These are phyloP conservation scores for Lignosus rhinocerotis DNA, from an alignment of 1,284 basidiomycete genomes.

Conservation along the genomic window DNA sequence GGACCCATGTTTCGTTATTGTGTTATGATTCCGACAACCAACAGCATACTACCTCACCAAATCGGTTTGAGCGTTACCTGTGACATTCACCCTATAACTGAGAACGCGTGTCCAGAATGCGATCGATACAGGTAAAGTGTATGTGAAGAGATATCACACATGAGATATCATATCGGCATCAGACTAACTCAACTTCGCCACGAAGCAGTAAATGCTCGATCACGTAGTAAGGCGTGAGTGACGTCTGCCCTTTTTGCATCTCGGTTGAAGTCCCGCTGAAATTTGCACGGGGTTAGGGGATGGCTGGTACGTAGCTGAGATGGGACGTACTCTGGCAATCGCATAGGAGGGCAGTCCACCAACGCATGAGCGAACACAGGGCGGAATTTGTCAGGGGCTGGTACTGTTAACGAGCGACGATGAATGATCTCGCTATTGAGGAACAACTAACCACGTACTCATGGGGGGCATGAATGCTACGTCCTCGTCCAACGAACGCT, in stretches of 20 bases:
- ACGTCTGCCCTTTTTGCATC: conserved; percentile 71
- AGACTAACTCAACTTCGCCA: conserved; percentile 75
- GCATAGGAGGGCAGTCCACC: conserved; percentile 66
- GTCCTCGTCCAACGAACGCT: conserved; percentile 74
- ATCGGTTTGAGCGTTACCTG: too few species aligned
- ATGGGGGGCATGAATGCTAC: conserved; percentile 73
- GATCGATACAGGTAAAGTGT: background rate
- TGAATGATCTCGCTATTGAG: background rate
- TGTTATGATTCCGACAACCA: too few species aligned
- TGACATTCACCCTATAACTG: too few species aligned
- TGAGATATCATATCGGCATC: background rate
- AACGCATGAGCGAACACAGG: conserved; percentile 83
- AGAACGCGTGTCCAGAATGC: background rate
- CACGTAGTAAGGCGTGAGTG: conserved; percentile 66
- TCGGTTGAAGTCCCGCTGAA: conserved; percentile 60
- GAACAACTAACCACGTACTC: conserved; percentile 50
- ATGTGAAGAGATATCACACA: background rate
- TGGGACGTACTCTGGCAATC: conserved; percentile 67
- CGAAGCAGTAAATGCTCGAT: conserved; percentile 69
- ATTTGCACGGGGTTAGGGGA: background rate
- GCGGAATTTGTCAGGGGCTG: conserved; percentile 69
- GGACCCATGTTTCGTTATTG: too few species aligned
- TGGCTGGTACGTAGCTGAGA: background rate
- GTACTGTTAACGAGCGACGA: conserved; percentile 49
- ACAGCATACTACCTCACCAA: too few species aligned